Evolutionary conservation across 345 rosid species (phyloP), one percentile per base, ranked within the genome.

Genomic region (Moricandia moricandioides): DNA sequence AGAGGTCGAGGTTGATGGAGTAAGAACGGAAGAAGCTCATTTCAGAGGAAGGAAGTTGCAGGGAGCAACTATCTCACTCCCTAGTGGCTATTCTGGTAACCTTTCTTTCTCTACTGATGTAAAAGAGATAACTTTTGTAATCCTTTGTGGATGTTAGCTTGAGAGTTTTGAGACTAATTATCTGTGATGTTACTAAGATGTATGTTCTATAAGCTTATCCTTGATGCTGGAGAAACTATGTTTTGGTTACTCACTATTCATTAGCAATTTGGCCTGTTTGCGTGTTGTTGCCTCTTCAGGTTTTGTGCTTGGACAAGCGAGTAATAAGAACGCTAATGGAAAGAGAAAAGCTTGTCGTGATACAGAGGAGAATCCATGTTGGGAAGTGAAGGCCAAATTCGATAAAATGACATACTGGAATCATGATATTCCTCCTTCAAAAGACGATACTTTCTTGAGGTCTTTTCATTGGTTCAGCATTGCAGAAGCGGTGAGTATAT

Each of bases 41-140:
- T 94, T 91, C 81, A 84, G 98, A 81, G 97, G 98, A 65, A 88
- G 97, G 82, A 88, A 83, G 78, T 67, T 94, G 83, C 87, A 79
- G 2, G 98, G 98, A 58, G 80, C 88, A 27, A 86, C 87, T 17
- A 13, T 91, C 75, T 77, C 88, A 27, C 78, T 91, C 58, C 97
- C 95, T 27, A 62, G 59, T 64, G 92, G 89, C 59, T 91, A 86
- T 69, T 88, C 91, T 52, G 97, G 97, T 91, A 86, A 51, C 18
- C 62, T 5, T 24, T 54, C 12, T 54, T 8, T 29, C 11, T 72
- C 24, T 6, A 8, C 27, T 56, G 8, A 31, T 61, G 18, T 0
- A 49, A 58, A 64, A 6, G 17, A 21, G 11, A 2, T 63, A 63
- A 3, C 37, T 54, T 62, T 62, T 69, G 51, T 55, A 14, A 57